phyloP scores from a whole-genome alignment of 192 early-diverging fungal species.

The Backusella luteola region DNA sequence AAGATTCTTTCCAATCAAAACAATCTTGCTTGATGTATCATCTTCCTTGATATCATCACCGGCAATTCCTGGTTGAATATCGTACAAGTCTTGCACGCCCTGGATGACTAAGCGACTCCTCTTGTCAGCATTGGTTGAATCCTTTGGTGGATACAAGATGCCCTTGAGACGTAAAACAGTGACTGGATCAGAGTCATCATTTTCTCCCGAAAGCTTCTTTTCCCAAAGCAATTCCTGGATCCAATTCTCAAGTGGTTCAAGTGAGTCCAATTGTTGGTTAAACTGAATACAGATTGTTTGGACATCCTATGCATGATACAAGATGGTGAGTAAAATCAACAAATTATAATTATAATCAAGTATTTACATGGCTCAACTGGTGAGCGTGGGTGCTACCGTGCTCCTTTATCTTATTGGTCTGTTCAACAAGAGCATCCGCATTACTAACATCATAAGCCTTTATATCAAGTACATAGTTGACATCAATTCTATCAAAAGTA shows the following conservation, averaged over 20 bases:
- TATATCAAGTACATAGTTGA: constrained; percentile 62
- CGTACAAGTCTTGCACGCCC: constrained; percentile 67
- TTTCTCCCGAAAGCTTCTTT: constrained; percentile 27
- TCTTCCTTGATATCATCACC: constrained; percentile 22
- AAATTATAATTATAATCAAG: not conserved
- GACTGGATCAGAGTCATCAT: constrained; percentile 17
- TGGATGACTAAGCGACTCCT: constrained; percentile 51
- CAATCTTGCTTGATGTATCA: constrained; percentile 34
- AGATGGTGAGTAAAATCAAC: not conserved
- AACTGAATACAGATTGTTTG: constrained; percentile 56
- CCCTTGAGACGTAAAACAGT: constrained; percentile 63
- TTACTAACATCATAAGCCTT: constrained; percentile 52
- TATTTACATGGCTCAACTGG: constrained; percentile 27
- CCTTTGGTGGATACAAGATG: constrained; percentile 45
- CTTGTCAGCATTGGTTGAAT: constrained; percentile 6
- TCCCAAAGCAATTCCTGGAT: constrained; percentile 66
- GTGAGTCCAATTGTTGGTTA: constrained; percentile 25
- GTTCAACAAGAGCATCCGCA: constrained; percentile 13
- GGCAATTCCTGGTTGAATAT: constrained; percentile 50
- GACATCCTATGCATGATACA: constrained; percentile 36
- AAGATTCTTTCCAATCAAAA: constrained; percentile 39
- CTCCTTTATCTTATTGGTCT: constrained; percentile 27
- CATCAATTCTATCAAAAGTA: constrained; percentile 40
- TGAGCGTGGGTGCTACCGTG: constrained; percentile 21
- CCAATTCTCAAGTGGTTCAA: constrained; percentile 54